Evolutionary conservation across 768 basidiomycete genomes (phyloP).

Genomic region (Suillus subaureus): DNA sequence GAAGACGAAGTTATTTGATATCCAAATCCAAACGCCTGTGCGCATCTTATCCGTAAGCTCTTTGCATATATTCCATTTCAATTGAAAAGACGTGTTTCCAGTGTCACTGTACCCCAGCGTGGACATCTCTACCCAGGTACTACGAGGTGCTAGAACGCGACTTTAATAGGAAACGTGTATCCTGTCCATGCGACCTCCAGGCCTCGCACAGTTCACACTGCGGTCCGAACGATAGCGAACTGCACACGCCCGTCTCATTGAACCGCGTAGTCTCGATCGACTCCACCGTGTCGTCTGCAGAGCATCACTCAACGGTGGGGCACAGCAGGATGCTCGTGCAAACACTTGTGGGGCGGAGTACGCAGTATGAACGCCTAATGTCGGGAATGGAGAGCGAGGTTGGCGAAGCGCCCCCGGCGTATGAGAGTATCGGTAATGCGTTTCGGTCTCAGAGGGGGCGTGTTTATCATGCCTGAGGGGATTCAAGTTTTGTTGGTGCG

Average conservation of each 20-base stretch:
- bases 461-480: background rate
- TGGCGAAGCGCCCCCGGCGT: slow-evolving; percentile 83
- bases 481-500: background rate
- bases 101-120: slow-evolving; percentile 85
- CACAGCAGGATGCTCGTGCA: slow-evolving; percentile 21
- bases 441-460: background rate
- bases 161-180: slow-evolving; percentile 6
- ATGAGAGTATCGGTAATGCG: slow-evolving; percentile 26
- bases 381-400: slow-evolving; percentile 82
- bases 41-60: slow-evolving; percentile 82
- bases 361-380: slow-evolving; percentile 79
- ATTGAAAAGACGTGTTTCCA: slow-evolving; percentile 25
- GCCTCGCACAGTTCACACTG: slow-evolving; percentile 10
- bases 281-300: slow-evolving; percentile 37
- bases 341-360: slow-evolving; percentile 38
- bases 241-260: background rate
- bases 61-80: background rate
- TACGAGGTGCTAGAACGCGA: slow-evolving; percentile 37
- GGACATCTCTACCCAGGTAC: slow-evolving; percentile 79
- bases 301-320: slow-evolving; percentile 15
- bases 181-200: slow-evolving; percentile 47
- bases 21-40: slow-evolving; percentile 84
- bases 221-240: background rate
- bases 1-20: slow-evolving; percentile 81
- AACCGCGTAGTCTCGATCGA: slow-evolving; percentile 32